Conservation (phyloP, 352 stramenopile species). For the Pythium inflatum region DNA sequence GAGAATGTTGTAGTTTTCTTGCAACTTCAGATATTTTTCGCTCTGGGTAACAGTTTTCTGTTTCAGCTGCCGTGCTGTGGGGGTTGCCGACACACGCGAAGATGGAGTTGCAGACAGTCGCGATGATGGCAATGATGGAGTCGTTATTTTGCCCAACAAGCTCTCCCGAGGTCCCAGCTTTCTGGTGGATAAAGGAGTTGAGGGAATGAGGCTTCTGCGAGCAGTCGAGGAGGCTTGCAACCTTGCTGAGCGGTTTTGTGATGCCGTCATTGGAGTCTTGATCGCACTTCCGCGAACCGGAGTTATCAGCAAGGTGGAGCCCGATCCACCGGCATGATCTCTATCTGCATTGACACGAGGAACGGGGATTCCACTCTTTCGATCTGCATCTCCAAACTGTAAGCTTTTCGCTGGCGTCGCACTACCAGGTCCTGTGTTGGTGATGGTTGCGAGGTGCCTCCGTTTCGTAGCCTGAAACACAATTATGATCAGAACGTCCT, state of each 20-base stretch:
- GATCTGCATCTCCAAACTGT: constrained; percentile 28
- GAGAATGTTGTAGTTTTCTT: constrained; percentile 28
- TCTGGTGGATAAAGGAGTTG: constrained; percentile 35
- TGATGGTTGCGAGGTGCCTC: constrained; percentile 63
- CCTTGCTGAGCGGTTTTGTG: constrained; percentile 4
- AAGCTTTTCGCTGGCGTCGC: constrained; percentile 36
- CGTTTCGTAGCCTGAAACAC: constrained; percentile 44
- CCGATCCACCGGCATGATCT: constrained; percentile 8
- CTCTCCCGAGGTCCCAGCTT: constrained; percentile 10
- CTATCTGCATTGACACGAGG: constrained; percentile 5
- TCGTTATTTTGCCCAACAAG: background rate
- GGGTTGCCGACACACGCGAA: constrained; percentile 8
- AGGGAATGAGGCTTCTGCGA: constrained; percentile 36
- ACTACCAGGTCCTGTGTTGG: constrained; percentile 44
- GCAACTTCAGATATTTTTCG: constrained; percentile 28
- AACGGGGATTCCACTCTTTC: constrained; percentile 17
- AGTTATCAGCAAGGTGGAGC: constrained; percentile 9
- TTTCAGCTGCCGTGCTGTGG: constrained; percentile 8
- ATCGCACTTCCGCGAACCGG: constrained; percentile 11
- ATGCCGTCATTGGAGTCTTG: constrained; percentile 20
- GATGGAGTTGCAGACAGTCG: background rate
- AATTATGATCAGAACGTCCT: background rate
- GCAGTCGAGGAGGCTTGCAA: constrained; percentile 6
- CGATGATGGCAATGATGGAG: background rate
- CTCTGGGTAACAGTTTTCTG: constrained; percentile 9